A percentile compares a stretch with the other conserved stretches of the same genome.
Evolutionary conservation across 495 filamentous ascomycete species (phyloP).

Genomic region (Penicillium subrubescens): DNA sequence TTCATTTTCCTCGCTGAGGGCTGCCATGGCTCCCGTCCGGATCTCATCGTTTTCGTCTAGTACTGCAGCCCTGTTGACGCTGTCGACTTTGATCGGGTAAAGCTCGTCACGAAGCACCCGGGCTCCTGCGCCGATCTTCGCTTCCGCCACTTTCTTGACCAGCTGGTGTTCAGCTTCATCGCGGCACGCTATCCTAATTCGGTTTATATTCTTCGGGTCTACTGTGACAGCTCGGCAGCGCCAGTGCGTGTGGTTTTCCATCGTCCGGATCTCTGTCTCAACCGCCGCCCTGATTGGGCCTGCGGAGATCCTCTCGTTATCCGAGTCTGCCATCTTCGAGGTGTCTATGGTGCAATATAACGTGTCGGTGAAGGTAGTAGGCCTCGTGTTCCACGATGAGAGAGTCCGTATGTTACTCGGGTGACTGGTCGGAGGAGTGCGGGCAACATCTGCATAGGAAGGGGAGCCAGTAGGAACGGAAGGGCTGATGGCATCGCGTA

Average conservation of each 20-base stretch:
- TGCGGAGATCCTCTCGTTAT: constrained; percentile 23
- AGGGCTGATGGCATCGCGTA: constrained; percentile 20
- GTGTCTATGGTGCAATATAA: constrained; percentile 29
- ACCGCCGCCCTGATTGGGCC: constrained; percentile 29
- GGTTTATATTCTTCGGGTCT: constrained; percentile 23
- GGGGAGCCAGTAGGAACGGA: not conserved
- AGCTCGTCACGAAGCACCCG: constrained; percentile 36
- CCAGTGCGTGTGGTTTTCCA: constrained; percentile 26
- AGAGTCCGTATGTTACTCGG: constrained; percentile 23
- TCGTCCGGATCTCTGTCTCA: constrained; percentile 31
- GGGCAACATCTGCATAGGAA: constrained; percentile 20
- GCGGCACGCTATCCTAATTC: constrained; percentile 27
- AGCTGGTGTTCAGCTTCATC: constrained; percentile 16
- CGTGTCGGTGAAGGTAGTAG: constrained; percentile 23
- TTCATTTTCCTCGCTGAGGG: constrained; percentile 27
- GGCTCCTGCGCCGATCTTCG: constrained; percentile 22
- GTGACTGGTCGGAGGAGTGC: constrained; percentile 24
- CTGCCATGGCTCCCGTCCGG: constrained; percentile 14
- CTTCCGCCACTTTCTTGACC: constrained; percentile 32
- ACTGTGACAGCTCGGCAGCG: constrained; percentile 33
- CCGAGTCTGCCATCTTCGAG: constrained; percentile 26
- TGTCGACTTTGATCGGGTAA: constrained; percentile 37
- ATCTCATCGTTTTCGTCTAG: constrained; percentile 26
- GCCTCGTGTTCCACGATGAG: constrained; percentile 9
- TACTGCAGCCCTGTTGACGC: constrained; percentile 31